Evolutionary conservation across 1,284 basidiomycete species (phyloP), one percentile per base, ranked within the genome.

Genomic region (Trametes sp.): DNA sequence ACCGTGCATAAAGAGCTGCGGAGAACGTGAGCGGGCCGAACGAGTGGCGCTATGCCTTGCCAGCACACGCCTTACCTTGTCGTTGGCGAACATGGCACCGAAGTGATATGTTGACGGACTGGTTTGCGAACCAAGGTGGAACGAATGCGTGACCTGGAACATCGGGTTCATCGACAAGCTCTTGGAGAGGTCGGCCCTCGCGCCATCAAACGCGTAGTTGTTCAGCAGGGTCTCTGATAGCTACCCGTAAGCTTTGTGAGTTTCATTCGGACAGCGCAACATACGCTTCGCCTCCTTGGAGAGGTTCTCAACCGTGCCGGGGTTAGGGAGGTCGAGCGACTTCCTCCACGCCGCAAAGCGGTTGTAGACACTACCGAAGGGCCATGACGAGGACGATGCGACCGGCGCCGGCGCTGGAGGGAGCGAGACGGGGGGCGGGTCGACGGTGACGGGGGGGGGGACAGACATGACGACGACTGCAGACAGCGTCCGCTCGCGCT

Each of bases 141-240:
- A 98, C 44, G 95, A 94, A 78, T 99, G 98, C 63, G 96, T 96
- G 73, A 98, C 93, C 83, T 98, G 96, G 88, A 99, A 99, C 59
- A 94, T 90, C 33, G 98, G 98, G 78, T 90, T 95, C 76, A 93
- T 86, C 59, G 95, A 98, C 70, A 99, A 83, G 69, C 88, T 92
- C 82, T 99, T 99, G 63, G 95, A 93, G 70, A 99, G 83, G 81
- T 99, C 98, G 54, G 98, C 98, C 71, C 96, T 87, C 45, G 86
- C 97, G 68, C 98, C 98, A 82, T 99, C 98, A 77, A 98, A 99
- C 75, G 96, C 89, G 80, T 92, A 97, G 84, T 98, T 98, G 65
- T 90, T 92, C 65, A 98, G 80, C 76, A 95, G 95, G 21, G 95
- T 97, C 65, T 87, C 95, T 97, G 74, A 7, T 11, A 48, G 19